Percentiles rank a stretch among this genome's conserved stretches.
phyloP scores from a whole-genome alignment of 805 yeast species.

The Priceomyces haplophilus region DNA sequence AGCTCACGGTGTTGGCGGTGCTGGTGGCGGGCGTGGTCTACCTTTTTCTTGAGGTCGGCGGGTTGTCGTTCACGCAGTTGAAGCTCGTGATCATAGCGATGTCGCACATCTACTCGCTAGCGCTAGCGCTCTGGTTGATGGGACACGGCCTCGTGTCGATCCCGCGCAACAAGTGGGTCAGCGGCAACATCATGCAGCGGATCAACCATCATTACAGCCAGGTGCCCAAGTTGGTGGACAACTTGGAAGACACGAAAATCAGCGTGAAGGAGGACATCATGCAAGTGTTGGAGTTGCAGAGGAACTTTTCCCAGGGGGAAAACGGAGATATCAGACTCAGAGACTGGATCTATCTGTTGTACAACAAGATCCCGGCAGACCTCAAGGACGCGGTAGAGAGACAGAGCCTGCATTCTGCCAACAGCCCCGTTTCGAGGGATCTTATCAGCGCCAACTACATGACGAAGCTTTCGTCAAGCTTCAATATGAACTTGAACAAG shows the following conservation, averaged over 20 bases:
- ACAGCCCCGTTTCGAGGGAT: constrained; percentile 22
- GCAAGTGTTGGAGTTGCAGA: constrained; percentile 51
- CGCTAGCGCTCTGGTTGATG: constrained; percentile 78
- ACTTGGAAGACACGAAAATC: constrained; percentile 59
- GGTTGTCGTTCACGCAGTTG: constrained; percentile 52
- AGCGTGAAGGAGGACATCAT: constrained; percentile 62
- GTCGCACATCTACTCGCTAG: constrained; percentile 72
- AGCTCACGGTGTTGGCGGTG: constrained; percentile 50
- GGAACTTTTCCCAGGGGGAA: constrained; percentile 34
- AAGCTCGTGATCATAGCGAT: constrained; percentile 69
- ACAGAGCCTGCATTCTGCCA: constrained; percentile 20
- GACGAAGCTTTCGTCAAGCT: constrained; percentile 47
- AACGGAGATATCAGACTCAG: constrained; percentile 41
- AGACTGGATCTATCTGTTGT: constrained; percentile 63
- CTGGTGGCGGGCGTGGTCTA: constrained; percentile 58
- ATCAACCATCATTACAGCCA: constrained; percentile 45
- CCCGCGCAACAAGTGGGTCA: constrained; percentile 50
- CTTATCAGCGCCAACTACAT: constrained; percentile 44
- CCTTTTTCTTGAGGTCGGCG: constrained; percentile 51
- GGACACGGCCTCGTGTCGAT: constrained; percentile 74
- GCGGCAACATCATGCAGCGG: constrained; percentile 27
- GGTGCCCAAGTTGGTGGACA: constrained; percentile 58
- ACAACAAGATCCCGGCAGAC: constrained; percentile 42
- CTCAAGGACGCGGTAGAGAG: constrained; percentile 31
- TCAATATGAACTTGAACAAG: constrained; percentile 51